Evolutionary conservation across 768 basidiomycete genomes (phyloP), one percentile per base, ranked within the genome.

Genomic region (Suillus fuscotomentosus): DNA sequence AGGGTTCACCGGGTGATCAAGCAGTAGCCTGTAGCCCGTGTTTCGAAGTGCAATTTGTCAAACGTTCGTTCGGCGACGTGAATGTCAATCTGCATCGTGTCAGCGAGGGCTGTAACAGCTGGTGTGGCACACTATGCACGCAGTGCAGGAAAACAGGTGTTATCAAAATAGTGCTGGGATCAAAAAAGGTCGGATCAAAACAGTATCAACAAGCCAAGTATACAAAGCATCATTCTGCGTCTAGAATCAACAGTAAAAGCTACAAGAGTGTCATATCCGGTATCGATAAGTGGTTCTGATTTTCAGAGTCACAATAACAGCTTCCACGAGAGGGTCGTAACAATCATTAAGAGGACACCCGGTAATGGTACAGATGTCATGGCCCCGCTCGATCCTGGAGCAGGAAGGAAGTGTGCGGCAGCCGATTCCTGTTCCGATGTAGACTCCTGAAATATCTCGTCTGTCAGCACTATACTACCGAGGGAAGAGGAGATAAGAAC

Each of bases 361-460:
- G 76, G 70, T 17, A 67, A 68, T 42, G 71, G 62, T 7, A 76
- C 72, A 6, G 76, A 74, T 39, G 70, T 67, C 36, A 73, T 51
- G 5, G 81, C 74, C 13, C 69, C 80, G 5, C 77, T 75, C 45
- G 84, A 77, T 5, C 86, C 86, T 0, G 87, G 87, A 15, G 84
- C 82, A 13, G 89, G 88, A 34, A 90, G 76, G 77, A 90, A 90
- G 51, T 85, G 77, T 13, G 77, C 68, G 0, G 86, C 71, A n/a
- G 86, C 79, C 55, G 76, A 64, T 57, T 81, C 75, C 68, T 91
- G 89, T 68, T 86, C 74, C n/a, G 79, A 80, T 0, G 84, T 78
- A 3, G 87, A 84, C 81, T 91, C 74, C 90, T 91, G 65, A 20
- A 8, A 27, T 24, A 24, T 27, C 62, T 60, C 10, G 5, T 22